These are phyloP conservation scores for Crithidia bombi DNA, from an alignment of 208 protist genomes.

Conservation along the genomic window DNA sequence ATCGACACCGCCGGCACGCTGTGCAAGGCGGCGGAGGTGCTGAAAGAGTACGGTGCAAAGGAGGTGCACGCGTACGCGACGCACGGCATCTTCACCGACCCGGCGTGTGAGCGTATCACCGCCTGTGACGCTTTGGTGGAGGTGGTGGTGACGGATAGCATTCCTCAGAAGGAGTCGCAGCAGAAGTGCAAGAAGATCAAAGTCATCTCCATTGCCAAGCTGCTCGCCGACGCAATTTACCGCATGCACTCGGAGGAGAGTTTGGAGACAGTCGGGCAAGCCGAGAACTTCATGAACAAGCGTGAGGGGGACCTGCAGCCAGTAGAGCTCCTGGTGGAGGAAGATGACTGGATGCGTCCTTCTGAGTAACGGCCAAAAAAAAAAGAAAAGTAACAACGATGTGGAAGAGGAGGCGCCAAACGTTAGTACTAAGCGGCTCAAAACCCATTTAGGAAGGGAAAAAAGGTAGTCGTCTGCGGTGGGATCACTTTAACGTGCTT, in stretches of 20 bases:
- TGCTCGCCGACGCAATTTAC: conserved; percentile 89
- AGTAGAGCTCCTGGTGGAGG: conserved; percentile 83
- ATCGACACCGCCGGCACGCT: conserved; percentile 97
- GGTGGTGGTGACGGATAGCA: conserved; percentile 94
- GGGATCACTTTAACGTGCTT: too few relatives aligned
- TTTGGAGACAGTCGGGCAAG: conserved; percentile 60
- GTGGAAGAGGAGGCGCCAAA: too few relatives aligned
- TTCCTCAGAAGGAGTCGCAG: conserved; percentile 75
- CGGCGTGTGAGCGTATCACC: conserved; percentile 92
- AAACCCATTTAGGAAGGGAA: too few relatives aligned
- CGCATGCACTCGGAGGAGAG: conserved; percentile 89
- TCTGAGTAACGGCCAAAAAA: conserved; percentile 23
- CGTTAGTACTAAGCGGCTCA: too few relatives aligned
- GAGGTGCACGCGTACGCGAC: conserved; percentile 94
- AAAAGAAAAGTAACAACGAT: conserved; percentile 12
- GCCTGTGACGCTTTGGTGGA: conserved; percentile 86
- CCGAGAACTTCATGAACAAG: conserved; percentile 37
- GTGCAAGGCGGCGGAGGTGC: conserved; percentile 93
- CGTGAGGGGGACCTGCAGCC: conserved; percentile 77
- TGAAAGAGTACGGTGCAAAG: conserved; percentile 94
- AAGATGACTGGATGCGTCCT: conserved; percentile 65
- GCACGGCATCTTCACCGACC: conserved; percentile 95
- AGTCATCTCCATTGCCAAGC: conserved; percentile 86
- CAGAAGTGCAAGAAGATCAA: conserved; percentile 83
- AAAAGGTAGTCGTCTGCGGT: too few relatives aligned